phyloP scores from a whole-genome alignment of 768 basidiomycete species.

The Kwoniella bestiolae region DNA sequence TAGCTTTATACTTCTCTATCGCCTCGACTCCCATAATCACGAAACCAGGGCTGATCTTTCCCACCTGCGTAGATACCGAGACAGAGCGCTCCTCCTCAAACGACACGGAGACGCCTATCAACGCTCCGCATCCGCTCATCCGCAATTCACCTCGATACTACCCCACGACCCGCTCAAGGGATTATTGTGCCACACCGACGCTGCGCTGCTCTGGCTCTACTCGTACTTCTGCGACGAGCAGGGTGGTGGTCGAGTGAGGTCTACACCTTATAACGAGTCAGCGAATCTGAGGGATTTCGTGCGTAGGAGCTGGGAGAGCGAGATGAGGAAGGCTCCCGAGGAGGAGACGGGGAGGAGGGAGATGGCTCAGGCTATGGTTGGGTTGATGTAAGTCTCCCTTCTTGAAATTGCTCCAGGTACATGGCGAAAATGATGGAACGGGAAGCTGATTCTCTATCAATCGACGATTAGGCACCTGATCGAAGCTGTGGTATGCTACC shows the following conservation, averaged over 20 bases:
- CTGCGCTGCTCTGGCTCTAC: slow-evolving; percentile 45
- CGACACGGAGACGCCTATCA: slow-evolving; percentile 48
- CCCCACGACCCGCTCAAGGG: slow-evolving; percentile 39
- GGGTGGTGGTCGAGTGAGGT: slow-evolving; percentile 25
- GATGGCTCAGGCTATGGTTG: slow-evolving; percentile 44
- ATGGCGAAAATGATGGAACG: not conserved
- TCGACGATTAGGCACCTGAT: slow-evolving; percentile 38
- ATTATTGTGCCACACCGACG: slow-evolving; percentile 44
- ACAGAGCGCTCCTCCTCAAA: slow-evolving; percentile 40
- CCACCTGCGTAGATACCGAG: slow-evolving; percentile 26
- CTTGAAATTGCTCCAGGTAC: not conserved
- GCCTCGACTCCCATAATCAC: no score
- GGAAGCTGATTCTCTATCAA: slow-evolving; percentile 1
- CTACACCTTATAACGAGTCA: slow-evolving; percentile 30
- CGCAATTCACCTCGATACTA: slow-evolving; percentile 24
- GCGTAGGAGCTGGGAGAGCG: slow-evolving; percentile 35
- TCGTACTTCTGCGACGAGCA: slow-evolving; percentile 50
- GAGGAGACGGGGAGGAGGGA: slow-evolving; percentile 31
- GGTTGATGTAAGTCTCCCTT: slow-evolving; percentile 43
- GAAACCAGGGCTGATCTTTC: slow-evolving; percentile 2
- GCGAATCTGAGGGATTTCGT: slow-evolving; percentile 38
- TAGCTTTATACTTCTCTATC: no score
- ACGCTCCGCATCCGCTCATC: slow-evolving; percentile 23
- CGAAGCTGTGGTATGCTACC: slow-evolving; percentile 46
- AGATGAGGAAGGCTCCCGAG: slow-evolving; percentile 24